Evolutionary conservation across 2,329 filamentous ascomycete species (phyloP).

Genomic region (Pseudocercospora macadamiae): DNA sequence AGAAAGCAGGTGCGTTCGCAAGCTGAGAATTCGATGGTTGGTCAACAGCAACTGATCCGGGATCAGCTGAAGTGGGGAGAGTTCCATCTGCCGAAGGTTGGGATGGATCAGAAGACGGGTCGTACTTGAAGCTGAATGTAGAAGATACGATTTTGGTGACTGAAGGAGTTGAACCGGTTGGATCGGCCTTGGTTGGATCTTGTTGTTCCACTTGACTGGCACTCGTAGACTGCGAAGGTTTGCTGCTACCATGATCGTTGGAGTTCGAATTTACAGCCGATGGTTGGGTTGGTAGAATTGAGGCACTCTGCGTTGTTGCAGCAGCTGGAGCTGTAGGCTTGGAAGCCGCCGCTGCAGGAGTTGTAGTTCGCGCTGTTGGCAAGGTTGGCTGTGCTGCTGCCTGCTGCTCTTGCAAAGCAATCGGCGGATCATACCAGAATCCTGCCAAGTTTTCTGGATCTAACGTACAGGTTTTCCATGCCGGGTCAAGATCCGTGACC

Average conservation of each 20-base stretch:
- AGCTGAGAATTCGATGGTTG: background rate
- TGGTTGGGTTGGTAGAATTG: too few species aligned
- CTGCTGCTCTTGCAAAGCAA: slow-evolving; percentile 17
- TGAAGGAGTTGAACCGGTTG: background rate
- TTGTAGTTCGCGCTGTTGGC: slow-evolving; percentile 2
- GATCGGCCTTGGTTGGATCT: background rate
- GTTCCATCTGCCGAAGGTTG: background rate
- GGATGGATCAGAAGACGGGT: background rate
- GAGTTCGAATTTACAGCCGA: too few species aligned
- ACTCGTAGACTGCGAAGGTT: too few species aligned
- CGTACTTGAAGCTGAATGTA: slow-evolving; percentile 1
- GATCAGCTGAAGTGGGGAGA: too few species aligned
- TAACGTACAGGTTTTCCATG: slow-evolving; percentile 23
- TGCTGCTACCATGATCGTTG: too few species aligned
- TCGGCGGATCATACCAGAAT: slow-evolving; percentile 28
- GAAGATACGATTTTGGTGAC: slow-evolving; percentile 12
- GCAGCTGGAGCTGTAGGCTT: background rate
- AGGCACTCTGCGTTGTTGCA: background rate
- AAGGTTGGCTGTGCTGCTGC: slow-evolving; percentile 8
- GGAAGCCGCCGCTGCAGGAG: slow-evolving; percentile 11
- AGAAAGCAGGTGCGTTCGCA: slow-evolving; percentile 12
- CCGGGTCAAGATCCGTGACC: slow-evolving; percentile 19
- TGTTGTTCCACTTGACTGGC: background rate
- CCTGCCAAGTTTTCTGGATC: slow-evolving; percentile 23
- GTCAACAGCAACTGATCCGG: background rate